phyloP scores from a whole-genome alignment of 1,284 basidiomycete species.

The Marasmius fiardii region DNA sequence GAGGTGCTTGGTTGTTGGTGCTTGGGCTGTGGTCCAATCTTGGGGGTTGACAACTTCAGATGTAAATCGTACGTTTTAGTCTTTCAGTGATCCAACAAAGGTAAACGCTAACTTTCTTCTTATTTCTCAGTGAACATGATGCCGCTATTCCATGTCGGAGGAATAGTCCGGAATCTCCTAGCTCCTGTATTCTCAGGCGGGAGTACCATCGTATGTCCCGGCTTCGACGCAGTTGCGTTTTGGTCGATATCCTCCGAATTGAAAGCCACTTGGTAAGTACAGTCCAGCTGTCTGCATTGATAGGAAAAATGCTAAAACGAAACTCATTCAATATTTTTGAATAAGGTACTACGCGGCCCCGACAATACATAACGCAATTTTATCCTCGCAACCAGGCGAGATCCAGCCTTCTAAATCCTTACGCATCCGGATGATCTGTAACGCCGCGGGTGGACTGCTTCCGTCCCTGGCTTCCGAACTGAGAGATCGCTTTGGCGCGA shows the following conservation, averaged over 20 bases:
- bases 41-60: conserved; percentile 48
- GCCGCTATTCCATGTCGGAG: conserved; percentile 60
- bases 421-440: conserved; percentile 41
- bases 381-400: conserved; percentile 32
- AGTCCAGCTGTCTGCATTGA: conserved; percentile 2
- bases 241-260: conserved; percentile 46
- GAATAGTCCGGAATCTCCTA: conserved; percentile 49
- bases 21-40: conserved; percentile 51
- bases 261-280: conserved; percentile 36
- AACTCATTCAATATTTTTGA: not conserved
- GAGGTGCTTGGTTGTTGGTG: conserved; percentile 54
- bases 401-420: conserved; percentile 29
- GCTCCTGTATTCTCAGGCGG: conserved; percentile 46
- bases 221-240: conserved; percentile 46
- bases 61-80: conserved; percentile 36
- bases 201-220: conserved; percentile 44
- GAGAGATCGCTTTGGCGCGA: conserved; percentile 33
- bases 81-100: not conserved
- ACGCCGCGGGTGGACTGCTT: conserved; percentile 42
- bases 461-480: conserved; percentile 39
- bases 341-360: conserved; percentile 44
- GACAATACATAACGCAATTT: conserved; percentile 43
- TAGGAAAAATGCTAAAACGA: no score
- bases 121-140: conserved; percentile 50
- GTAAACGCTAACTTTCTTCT: not conserved